These are phyloP conservation scores for Dillenia turbinata DNA, from an alignment of 164 flowering plant species.

Conservation along the genomic window DNA sequence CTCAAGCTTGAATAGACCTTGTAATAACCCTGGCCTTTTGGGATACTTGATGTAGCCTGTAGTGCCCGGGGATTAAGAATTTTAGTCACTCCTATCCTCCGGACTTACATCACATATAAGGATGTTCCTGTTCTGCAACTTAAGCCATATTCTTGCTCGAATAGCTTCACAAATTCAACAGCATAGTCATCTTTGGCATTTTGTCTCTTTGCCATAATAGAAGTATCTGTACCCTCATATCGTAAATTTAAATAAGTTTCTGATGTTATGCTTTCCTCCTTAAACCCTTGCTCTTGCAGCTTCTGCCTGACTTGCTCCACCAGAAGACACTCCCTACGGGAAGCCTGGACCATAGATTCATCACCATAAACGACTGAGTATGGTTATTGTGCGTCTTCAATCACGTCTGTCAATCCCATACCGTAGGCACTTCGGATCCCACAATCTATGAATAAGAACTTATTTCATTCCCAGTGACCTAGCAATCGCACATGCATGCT, in stretches of 20 bases:
- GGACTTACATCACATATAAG: conserved; percentile 87
- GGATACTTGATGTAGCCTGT: conserved; percentile 31
- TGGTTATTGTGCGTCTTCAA: conserved; percentile 95
- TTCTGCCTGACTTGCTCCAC: conserved; percentile 57
- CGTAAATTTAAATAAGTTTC: conserved; percentile 82
- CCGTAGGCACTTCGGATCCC: conserved; percentile 99
- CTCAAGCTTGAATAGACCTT: conserved; percentile 80
- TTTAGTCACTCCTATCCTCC: conserved; percentile 86
- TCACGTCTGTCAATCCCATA: conserved; percentile 97
- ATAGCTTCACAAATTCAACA: conserved; percentile 64
- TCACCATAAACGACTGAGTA: conserved; percentile 75
- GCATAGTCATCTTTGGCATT: conserved; percentile 53
- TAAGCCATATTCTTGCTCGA: conserved; percentile 91
- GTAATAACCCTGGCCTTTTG: conserved; percentile 51
- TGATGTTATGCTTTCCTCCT: conserved; percentile 47
- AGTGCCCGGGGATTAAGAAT: conserved; percentile 63
- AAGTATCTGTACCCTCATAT: conserved; percentile 96
- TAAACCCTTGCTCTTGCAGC: conserved; percentile 71
- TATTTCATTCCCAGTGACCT: conserved; percentile 91
- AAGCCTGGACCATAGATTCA: conserved; percentile 58
- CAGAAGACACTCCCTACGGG: conserved; percentile 53
- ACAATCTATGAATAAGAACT: conserved; percentile 87
- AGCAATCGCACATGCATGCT: conserved; percentile 97
- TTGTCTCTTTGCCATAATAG: conserved; percentile 84
- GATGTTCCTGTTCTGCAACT: conserved; percentile 72